These are phyloP conservation scores for Penicillium olsonii DNA, from an alignment of 2,329 filamentous ascomycete species.

Conservation along the genomic window DNA sequence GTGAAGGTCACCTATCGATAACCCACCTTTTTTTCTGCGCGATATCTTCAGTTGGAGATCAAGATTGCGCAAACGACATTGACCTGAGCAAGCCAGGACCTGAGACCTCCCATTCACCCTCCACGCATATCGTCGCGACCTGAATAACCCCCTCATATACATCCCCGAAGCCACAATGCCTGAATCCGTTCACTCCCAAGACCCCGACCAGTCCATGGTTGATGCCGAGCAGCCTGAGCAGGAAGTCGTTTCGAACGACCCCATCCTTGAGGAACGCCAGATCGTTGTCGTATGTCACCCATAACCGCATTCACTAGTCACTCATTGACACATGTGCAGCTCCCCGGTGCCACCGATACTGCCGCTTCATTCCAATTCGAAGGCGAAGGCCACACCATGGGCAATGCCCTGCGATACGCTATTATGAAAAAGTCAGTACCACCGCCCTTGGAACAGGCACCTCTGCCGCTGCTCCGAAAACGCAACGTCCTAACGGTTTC, in stretches of 20 bases:
- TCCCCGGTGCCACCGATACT: slow-evolving; percentile 79
- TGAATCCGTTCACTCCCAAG: slow-evolving; percentile 39
- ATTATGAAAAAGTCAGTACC: slow-evolving; percentile 93
- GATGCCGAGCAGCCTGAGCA: slow-evolving; percentile 30
- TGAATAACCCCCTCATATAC: too few relatives aligned
- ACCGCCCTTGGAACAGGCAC: neutral
- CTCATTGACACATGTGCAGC: slow-evolving; percentile 50
- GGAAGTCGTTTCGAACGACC: slow-evolving; percentile 10
- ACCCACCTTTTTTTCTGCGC: slow-evolving; percentile 28
- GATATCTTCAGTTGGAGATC: slow-evolving; percentile 6
- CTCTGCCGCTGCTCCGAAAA: neutral
- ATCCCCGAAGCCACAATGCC: slow-evolving; percentile 31
- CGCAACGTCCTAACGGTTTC: slow-evolving; percentile 8
- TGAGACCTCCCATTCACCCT: neutral
- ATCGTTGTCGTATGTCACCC: slow-evolving; percentile 60
- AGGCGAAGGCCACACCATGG: slow-evolving; percentile 91
- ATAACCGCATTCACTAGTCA: neutral
- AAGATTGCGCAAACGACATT: slow-evolving; percentile 3
- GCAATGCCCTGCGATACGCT: slow-evolving; percentile 89
- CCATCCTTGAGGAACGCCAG: slow-evolving; percentile 49
- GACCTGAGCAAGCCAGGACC: too few relatives aligned
- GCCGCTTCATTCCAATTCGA: slow-evolving; percentile 95
- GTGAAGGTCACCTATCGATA: slow-evolving; percentile 24
- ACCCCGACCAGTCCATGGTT: slow-evolving; percentile 43
- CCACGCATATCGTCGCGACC: neutral